Evolutionary conservation across 23 red algal species (phyloP).

Genomic region (Cyanidioschyzon merolae): DNA sequence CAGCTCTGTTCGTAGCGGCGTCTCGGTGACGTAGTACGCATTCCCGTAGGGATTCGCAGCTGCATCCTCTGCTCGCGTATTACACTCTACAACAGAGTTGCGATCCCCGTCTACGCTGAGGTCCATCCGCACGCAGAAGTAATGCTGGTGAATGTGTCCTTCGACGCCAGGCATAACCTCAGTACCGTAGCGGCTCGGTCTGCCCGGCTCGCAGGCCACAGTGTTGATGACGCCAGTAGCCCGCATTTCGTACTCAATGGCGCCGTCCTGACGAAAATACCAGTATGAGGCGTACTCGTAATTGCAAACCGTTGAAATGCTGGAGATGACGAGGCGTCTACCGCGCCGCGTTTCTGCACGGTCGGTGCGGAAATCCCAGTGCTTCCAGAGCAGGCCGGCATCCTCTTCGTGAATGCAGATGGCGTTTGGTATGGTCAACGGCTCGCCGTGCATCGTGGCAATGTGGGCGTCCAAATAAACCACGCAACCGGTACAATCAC

Average conservation of each 20-base stretch:
- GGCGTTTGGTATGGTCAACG: conserved; percentile 33
- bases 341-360: conserved; percentile 42
- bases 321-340: conserved; percentile 43
- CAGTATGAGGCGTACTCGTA: conserved; percentile 80
- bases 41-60: neutral
- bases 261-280: conserved; percentile 68
- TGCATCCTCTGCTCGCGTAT: neutral
- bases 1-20: conserved; percentile 1
- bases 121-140: conserved; percentile 67
- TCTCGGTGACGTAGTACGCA: conserved; percentile 2
- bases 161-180: conserved; percentile 48
- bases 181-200: conserved; percentile 32
- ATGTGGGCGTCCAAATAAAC: conserved; percentile 55
- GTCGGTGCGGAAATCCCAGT: conserved; percentile 57
- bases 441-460: conserved; percentile 32
- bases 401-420: conserved; percentile 55
- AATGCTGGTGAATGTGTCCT: conserved; percentile 54
- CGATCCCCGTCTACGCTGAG: conserved; percentile 42
- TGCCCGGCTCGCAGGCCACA: conserved; percentile 30
- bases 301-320: conserved; percentile 62
- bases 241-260: conserved; percentile 44
- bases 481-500: conserved; percentile 62
- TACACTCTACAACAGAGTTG: conserved; percentile 22
- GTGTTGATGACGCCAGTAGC: conserved; percentile 53
- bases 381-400: conserved; percentile 56